Base-by-base conservation (phyloP, 768 basidiomycete species). In the Psilocybe sp. region DNA sequence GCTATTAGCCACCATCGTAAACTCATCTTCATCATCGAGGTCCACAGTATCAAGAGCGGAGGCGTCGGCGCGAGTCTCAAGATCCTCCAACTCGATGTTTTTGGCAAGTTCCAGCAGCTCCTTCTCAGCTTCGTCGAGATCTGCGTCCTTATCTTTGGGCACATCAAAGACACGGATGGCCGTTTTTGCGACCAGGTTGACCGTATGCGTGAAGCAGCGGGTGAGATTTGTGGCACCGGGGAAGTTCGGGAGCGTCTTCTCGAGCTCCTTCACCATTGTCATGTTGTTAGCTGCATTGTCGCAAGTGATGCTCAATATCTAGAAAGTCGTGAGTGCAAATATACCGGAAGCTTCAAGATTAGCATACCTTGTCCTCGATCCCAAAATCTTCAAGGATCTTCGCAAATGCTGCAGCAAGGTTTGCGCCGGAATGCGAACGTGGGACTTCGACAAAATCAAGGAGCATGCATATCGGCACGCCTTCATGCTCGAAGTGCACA, bases 31-130 rank as follows among this genome's bases (percentile, higher is more conserved):
- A 4, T 16, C 44, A 37, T 8, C 23, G 3, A 18, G 14, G 10
- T 9, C 40, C 42, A 4, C 71, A 47, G n/a, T n/a, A n/a, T n/a
- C n/a, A n/a, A n/a, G n/a, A n/a, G n/a, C n/a, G n/a, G n/a, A n/a
- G n/a, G n/a, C n/a, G n/a, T n/a, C n/a, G n/a, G n/a, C n/a, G n/a
- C 69, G 74, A 71, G 39, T 69, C 11, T 9, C 8, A 16, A 18
- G 14, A 11, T 43, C 42, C 7, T 43, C 42, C 5, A 43, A 9
- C 19, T 40, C 23, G 1, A 67, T 51, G 11, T 50, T 50, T n/a
- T 40, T 46, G 0, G 55, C 31, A 10, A 70, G 50, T 3, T 46
- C 38, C 0, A 35, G 42, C 1, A 48, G 16, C 33, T 69, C 59
- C 2, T 46, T 51, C 31, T 39, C 46, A 8, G 35, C 44, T 13